A percentile compares a stretch with the other conserved stretches of the same genome.
Conservation (phyloP, 2,329 filamentous ascomycete species). For the Knufia fluminis region DNA sequence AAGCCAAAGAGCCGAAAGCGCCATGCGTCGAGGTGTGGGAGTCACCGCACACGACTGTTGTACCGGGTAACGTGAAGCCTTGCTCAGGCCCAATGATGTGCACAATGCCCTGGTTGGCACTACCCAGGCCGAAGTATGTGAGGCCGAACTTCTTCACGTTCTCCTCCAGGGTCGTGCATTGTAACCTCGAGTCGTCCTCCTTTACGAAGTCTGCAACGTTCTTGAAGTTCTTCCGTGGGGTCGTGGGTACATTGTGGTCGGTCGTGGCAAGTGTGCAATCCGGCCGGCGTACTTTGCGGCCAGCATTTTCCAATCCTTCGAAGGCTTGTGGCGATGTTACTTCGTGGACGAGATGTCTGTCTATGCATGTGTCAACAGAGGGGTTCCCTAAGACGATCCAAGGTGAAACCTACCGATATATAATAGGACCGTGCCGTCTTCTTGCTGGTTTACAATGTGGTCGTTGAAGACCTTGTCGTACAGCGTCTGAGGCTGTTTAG, state of each 20-base stretch:
- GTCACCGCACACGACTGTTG: constrained; percentile 95
- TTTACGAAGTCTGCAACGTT: constrained; percentile 89
- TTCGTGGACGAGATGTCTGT: constrained; percentile 94
- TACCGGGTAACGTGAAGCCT: constrained; percentile 94
- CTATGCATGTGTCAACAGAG: constrained; percentile 37
- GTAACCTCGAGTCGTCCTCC: constrained; percentile 83
- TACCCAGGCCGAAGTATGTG: constrained; percentile 92
- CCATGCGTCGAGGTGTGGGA: constrained; percentile 97
- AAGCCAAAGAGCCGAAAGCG: constrained; percentile 87
- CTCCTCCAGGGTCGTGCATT: constrained; percentile 92
- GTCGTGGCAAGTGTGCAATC: constrained; percentile 96
- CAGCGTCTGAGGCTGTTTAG: constrained; percentile 67
- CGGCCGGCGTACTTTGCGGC: constrained; percentile 77
- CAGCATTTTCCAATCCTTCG: constrained; percentile 84
- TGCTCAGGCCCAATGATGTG: constrained; percentile 98
- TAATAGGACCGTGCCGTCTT: constrained; percentile 82
- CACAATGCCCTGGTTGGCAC: constrained; percentile 95
- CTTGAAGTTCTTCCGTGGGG: constrained; percentile 84
- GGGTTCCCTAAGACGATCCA: constrained; percentile 1
- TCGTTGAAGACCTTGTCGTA: constrained; percentile 96
- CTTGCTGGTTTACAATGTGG: constrained; percentile 91
- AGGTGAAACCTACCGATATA: constrained; percentile 68
- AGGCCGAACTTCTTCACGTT: constrained; percentile 95
- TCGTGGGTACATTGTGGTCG: constrained; percentile 96
- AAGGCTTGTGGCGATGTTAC: constrained; percentile 99